These are phyloP conservation scores for Lactifluus pinguis DNA, from an alignment of 768 basidiomycete species.

Conservation along the genomic window DNA sequence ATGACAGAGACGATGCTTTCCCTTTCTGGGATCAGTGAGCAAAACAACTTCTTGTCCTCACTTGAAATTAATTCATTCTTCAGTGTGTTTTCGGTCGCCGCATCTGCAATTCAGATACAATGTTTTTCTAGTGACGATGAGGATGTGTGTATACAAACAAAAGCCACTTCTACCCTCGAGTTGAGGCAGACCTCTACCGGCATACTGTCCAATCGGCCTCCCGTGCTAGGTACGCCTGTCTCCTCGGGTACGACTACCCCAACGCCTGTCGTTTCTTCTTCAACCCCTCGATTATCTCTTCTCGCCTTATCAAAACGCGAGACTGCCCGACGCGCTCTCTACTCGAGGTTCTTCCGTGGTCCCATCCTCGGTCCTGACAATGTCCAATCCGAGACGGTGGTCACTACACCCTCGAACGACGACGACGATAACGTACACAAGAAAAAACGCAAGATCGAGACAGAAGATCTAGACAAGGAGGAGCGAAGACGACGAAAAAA, in stretches of 20 bases:
- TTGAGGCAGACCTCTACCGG: conserved; percentile 62
- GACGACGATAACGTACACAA: neutral
- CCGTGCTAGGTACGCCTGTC: conserved; percentile 41
- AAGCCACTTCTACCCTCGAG: conserved; percentile 18
- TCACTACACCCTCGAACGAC: neutral
- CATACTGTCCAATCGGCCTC: conserved; percentile 65
- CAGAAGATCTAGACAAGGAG: conserved; percentile 2
- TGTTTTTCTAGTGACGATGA: conserved; percentile 40
- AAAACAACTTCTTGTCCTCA: neutral
- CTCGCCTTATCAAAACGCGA: conserved; percentile 65
- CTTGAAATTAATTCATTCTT: neutral
- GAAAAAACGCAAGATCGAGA: conserved; percentile 2
- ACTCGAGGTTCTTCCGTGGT: conserved; percentile 75
- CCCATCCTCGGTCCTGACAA: conserved; percentile 50
- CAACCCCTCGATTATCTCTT: conserved; percentile 37
- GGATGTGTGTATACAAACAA: conserved; percentile 22
- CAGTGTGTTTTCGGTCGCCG: conserved; percentile 76
- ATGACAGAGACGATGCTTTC: conserved; percentile 90
- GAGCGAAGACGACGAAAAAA: conserved; percentile 9
- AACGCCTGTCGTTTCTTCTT: conserved; percentile 29
- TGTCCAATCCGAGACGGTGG: conserved; percentile 12
- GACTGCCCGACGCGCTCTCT: conserved; percentile 65
- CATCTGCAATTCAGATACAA: conserved; percentile 73
- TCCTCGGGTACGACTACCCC: conserved; percentile 32
- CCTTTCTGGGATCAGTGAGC: conserved; percentile 98